These are phyloP conservation scores for Vitis vinifera DNA, from an alignment of 164 flowering plant species.

Conservation along the genomic window ASM3070453v1 NC_081815.1:8004001-8004500, in stretches of 20 bases:
- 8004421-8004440: conserved; percentile 67
- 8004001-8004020: conserved; percentile 53
- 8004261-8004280: conserved; percentile 66
- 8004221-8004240: conserved; percentile 60
- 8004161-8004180: conserved; percentile 57
- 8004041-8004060: conserved; percentile 61
- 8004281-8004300: conserved; percentile 60
- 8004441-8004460: conserved; percentile 60
- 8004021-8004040: conserved; percentile 65
- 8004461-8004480: conserved; percentile 63
- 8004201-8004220: conserved; percentile 46
- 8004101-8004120: conserved; percentile 63
- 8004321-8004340: conserved; percentile 60
- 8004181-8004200: conserved; percentile 70
- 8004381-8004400: conserved; percentile 55
- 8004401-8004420: conserved; percentile 55
- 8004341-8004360: conserved; percentile 73
- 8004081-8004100: conserved; percentile 63
- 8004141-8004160: conserved; percentile 65
- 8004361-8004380: conserved; percentile 64
- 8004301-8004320: conserved; percentile 54
- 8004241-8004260: conserved; percentile 71
- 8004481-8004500: conserved; percentile 55
- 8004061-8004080: conserved; percentile 59
- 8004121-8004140: conserved; percentile 62